These are phyloP conservation scores for Coemansia sp. DNA, from an alignment of 192 early-diverging fungal species.

Conservation along the genomic window DNA sequence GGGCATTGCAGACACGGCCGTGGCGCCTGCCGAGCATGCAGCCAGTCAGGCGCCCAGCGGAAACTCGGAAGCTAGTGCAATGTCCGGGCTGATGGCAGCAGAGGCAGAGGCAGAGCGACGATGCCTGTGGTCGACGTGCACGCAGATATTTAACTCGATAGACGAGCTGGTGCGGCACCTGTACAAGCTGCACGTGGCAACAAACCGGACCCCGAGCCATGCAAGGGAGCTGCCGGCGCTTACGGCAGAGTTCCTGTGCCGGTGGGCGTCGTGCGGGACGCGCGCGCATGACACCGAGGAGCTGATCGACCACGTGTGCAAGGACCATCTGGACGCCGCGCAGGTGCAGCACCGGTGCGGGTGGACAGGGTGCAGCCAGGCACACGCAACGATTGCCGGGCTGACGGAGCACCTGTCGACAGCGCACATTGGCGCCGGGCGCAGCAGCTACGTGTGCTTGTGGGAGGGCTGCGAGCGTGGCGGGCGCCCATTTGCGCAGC, in stretches of 20 bases:
- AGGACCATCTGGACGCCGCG: conserved; percentile 53
- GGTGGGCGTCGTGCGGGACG: conserved; percentile 62
- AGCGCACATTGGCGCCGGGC: conserved; percentile 49
- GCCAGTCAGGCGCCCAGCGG: not conserved
- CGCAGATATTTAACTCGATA: conserved; percentile 44
- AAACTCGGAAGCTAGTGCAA: not conserved
- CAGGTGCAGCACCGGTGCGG: conserved; percentile 63
- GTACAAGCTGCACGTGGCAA: conserved; percentile 50
- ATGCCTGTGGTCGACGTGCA: conserved; percentile 78
- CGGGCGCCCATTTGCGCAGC: conserved; percentile 65
- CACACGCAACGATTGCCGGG: conserved; percentile 28
- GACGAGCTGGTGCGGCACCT: conserved; percentile 52
- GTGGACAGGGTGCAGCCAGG: conserved; percentile 62
- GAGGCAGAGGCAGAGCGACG: conserved; percentile 11
- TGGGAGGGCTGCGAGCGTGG: conserved; percentile 60
- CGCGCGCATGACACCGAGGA: conserved; percentile 53
- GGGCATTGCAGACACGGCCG: conserved; percentile 20
- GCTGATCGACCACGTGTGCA: conserved; percentile 61
- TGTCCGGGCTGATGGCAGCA: not conserved
- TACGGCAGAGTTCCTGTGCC: conserved; percentile 48
- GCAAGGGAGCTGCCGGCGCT: conserved; percentile 5
- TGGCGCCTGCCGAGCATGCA: not conserved
- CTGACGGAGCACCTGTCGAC: conserved; percentile 45
- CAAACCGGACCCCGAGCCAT: conserved; percentile 24
- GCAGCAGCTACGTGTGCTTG: conserved; percentile 45